Percentiles rank a stretch among this genome's conserved stretches.
These are phyloP conservation scores for Flaveria floridana DNA, from an alignment of 140 eudicot genomes.

Conservation along the genomic window DNA sequence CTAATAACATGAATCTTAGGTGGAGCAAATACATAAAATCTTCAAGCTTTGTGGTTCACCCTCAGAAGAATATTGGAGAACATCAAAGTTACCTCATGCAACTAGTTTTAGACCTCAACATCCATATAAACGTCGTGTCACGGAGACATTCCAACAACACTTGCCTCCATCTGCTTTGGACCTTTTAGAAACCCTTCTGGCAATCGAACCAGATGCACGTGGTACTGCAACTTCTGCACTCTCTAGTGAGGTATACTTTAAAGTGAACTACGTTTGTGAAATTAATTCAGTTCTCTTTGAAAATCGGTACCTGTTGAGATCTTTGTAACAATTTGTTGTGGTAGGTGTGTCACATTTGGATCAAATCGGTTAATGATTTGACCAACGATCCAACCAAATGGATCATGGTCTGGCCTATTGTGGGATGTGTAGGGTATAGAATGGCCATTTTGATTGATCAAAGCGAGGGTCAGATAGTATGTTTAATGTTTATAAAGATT, in stretches of 20 bases:
- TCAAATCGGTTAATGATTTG: background rate
- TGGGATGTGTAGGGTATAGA: background rate
- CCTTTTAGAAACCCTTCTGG: constrained; percentile 68
- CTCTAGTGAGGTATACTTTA: constrained; percentile 52
- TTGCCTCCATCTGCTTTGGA: constrained; percentile 71
- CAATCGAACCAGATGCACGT: constrained; percentile 71
- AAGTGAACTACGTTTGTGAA: background rate
- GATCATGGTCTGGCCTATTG: constrained; percentile 2
- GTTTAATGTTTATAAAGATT: background rate
- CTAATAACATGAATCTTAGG: constrained; percentile 46
- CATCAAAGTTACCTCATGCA: constrained; percentile 64
- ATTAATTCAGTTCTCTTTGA: background rate
- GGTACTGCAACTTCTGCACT: constrained; percentile 77
- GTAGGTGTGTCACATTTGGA: background rate
- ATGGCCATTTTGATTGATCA: background rate
- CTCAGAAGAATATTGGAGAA: constrained; percentile 74
- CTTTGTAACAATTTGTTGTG: background rate
- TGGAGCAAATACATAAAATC: constrained; percentile 94
- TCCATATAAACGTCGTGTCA: constrained; percentile 56
- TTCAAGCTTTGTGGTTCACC: constrained; percentile 98
- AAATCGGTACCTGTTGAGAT: background rate
- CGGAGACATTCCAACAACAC: constrained; percentile 63
- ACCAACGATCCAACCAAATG: background rate
- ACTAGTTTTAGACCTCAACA: constrained; percentile 78
- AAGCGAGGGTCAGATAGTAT: background rate